Base-by-base conservation (phyloP, 768 basidiomycete species). In the Boletellus ananiceps region DNA sequence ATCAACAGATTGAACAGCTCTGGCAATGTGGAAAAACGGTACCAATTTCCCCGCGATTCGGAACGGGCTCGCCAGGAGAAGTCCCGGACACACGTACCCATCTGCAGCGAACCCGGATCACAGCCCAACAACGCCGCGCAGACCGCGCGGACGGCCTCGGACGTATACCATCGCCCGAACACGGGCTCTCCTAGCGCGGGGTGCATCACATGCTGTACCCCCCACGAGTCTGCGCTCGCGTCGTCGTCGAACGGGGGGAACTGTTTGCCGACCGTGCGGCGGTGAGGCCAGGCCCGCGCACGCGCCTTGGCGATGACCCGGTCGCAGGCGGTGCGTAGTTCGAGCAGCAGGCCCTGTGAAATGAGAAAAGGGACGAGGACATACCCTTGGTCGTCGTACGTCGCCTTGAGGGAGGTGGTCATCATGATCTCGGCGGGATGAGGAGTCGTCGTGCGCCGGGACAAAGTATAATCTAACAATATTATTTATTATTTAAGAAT, bases 141-240 rank as follows among this genome's bases (percentile, higher is more conserved):
- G 0, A 70, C 74, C 6, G 57, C 60, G 0, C 78, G 58, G 12
- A 90, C 62, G 13, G 58, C 65, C 2, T 74, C 69, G 6, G 78
- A 80, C 12, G 83, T 82, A 57, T 89, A 90, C 83, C 84, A 88
- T 49, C 69, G 68, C 25, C 76, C 76, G 50, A 89, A 89, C 15
- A 59, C 71, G 0, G 76, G 71, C 57, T 86, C 82, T 0, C 65
- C 70, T 0, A 90, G 73, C 29, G 75, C 80, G 1, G 86, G 88
- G 58, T 89, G 87, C 88, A 91, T 89, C 39, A 86, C 64, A 53
- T 89, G 86, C 56, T 89, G 88, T 2, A 88, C 80, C 2, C 88
- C 88, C 87, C 88, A 89, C 0, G 83, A 79, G 64, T 90, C 88
- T 2, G 80, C 76, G 44, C 79, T 66, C 35, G 57, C 23, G 23